Base-by-base conservation (phyloP, 2,329 filamentous ascomycete genomes). In the Apiospora kogelbergensis region DNA sequence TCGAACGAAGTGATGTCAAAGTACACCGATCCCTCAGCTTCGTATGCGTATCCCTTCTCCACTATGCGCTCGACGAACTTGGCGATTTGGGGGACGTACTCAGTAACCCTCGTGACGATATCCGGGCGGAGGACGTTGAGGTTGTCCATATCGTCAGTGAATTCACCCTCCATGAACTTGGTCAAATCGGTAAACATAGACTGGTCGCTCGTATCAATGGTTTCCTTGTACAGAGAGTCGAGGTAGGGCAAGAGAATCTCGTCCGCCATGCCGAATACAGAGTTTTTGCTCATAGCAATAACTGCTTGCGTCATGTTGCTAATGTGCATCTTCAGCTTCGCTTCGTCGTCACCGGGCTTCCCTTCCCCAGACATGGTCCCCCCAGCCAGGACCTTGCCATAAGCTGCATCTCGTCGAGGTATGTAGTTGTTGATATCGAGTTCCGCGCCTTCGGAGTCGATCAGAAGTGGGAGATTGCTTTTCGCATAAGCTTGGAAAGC, bases 1-100 rank as follows among this genome's bases (percentile, higher is more conserved):
- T 98, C 94, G 76, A 97, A 98, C 0, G 93, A 89, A 5, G 86
- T 84, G 72, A 97, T 98, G 75, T 98, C 95, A 72, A 98, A 98
- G 80, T 98, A 98, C 0, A 98, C 94, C 0, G 93, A 97, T 0
- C 94, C 95, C 74, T 96, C 92, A 0, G 85, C 82, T 75, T 89
- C 86, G 73, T 98, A 98, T 1, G 91, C 95, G 74, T 95, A 98
- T 0, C 93, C 92, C 77, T 97, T 97, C 66, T 91, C 83, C 26
- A 97, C 89, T 68, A 97, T 93, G 72, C 88, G 89, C 75, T 95
- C 88, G 0, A 98, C 93, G 72, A 97, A 98, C 11, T 87, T 84
- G 63, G 93, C 93, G 76, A 98, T 98, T 76, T 97, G 90, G 0
- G 91, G 90, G 4, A 95, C 92, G 74, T 96, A 98, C 75, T 97